Conservation (phyloP, 1,139 yeast genomes). For the Scheffersomyces segobiensis region DNA sequence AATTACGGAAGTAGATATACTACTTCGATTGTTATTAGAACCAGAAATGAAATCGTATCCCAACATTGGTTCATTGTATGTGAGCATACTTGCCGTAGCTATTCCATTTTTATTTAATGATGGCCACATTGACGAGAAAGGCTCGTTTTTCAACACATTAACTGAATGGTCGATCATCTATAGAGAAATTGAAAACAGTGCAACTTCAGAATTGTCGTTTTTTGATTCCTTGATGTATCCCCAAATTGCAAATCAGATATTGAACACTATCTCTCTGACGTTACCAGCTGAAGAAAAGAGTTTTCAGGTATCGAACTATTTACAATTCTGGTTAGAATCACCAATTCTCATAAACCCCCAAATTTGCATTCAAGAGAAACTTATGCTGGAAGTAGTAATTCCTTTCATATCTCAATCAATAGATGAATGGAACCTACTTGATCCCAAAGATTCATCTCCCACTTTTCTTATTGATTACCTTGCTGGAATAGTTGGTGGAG, state of each 20-base stretch:
- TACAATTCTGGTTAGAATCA: conserved; percentile 13
- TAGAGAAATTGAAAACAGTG: conserved; percentile 9
- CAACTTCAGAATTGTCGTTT: conserved; percentile 3
- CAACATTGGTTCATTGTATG: conserved; percentile 8
- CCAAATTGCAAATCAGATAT: conserved; percentile 2
- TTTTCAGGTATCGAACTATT: neutral
- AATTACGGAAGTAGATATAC: neutral
- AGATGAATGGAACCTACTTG: conserved; percentile 16
- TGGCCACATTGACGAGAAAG: conserved; percentile 5
- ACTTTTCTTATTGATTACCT: conserved; percentile 19
- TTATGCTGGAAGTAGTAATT: conserved; percentile 16
- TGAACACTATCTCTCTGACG: neutral
- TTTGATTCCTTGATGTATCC: conserved; percentile 12
- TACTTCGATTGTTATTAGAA: neutral
- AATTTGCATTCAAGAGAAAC: conserved; percentile 11
- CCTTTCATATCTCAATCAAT: conserved; percentile 16
- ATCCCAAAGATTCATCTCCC: conserved; percentile 4
- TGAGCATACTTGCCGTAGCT: conserved; percentile 5
- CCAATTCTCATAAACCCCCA: conserved; percentile 16
- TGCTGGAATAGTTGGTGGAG: conserved; percentile 14
- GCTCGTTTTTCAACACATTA: conserved; percentile 8
- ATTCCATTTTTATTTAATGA: conserved; percentile 10
- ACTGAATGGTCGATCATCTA: conserved; percentile 17
- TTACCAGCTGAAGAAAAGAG: neutral
- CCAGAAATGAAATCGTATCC: neutral